Percentiles rank a stretch among this genome's conserved stretches.
These are phyloP conservation scores for Phaeomoniella chlamydospora DNA, from an alignment of 2,329 filamentous ascomycete genomes.

Conservation along the genomic window DNA sequence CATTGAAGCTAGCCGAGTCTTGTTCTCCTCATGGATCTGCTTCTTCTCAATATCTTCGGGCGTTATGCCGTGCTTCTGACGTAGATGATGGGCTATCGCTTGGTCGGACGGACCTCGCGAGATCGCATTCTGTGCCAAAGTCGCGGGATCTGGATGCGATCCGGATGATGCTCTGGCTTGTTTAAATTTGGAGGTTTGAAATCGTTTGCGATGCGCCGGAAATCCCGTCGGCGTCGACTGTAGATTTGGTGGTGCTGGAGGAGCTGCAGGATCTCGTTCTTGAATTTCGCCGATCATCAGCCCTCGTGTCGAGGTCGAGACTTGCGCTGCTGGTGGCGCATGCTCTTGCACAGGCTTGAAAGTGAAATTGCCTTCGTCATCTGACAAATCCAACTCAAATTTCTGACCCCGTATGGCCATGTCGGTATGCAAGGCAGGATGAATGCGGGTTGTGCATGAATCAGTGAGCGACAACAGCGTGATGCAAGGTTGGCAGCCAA, in stretches of 20 bases:
- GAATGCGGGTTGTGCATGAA: neutral
- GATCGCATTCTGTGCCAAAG: constrained; percentile 7
- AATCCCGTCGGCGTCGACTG: constrained; percentile 60
- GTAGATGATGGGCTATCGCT: constrained; percentile 9
- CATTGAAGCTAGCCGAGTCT: constrained; percentile 60
- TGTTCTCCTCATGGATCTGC: constrained; percentile 74
- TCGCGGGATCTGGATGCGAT: constrained; percentile 6
- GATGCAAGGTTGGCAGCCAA: no score
- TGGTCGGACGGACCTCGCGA: constrained; percentile 9
- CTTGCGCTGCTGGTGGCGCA: constrained; percentile 13
- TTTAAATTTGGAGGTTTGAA: constrained; percentile 63
- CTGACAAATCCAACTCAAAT: constrained; percentile 45
- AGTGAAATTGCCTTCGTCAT: constrained; percentile 27
- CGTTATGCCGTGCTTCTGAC: constrained; percentile 9
- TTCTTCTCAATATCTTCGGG: constrained; percentile 45
- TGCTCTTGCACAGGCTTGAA: constrained; percentile 11
- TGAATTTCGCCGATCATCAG: constrained; percentile 59
- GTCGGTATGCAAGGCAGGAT: constrained; percentile 10
- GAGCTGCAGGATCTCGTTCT: constrained; percentile 48
- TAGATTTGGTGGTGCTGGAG: constrained; percentile 36
- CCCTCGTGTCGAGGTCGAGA: constrained; percentile 10
- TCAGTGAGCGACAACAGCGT: neutral
- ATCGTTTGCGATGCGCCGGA: constrained; percentile 72
- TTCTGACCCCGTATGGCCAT: constrained; percentile 44
- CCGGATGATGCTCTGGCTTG: constrained; percentile 37